phyloP scores from a whole-genome alignment of 2,329 filamentous ascomycete genomes.

The Helotiales sp. region DNA sequence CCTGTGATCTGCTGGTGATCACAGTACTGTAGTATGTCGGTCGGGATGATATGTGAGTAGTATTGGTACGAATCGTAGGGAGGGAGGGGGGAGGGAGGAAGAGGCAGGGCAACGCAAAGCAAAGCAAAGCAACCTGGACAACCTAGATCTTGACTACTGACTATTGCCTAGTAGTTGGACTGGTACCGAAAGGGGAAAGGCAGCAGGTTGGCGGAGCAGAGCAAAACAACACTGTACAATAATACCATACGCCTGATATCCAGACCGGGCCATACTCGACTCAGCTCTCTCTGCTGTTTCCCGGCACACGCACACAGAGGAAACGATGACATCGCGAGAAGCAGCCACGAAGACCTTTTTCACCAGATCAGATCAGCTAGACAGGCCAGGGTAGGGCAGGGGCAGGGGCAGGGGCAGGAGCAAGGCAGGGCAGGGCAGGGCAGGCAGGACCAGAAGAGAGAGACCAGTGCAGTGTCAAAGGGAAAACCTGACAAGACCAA shows the following conservation, averaged over 20 bases:
- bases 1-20: slow-evolving; percentile 9
- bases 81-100: background rate
- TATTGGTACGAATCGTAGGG: background rate
- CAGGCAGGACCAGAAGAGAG: background rate
- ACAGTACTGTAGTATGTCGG: too few species aligned
- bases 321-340: background rate
- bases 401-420: too few species aligned
- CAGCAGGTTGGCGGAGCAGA: background rate
- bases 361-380: background rate
- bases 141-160: background rate
- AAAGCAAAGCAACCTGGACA: background rate
- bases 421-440: too few species aligned
- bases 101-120: background rate
- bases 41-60: background rate
- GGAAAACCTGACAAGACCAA: background rate
- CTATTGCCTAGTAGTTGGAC: background rate
- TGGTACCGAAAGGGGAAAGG: background rate
- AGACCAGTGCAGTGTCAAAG: background rate
- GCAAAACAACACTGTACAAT: background rate
- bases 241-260: slow-evolving; percentile 5
- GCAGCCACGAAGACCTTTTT: background rate
- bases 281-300: background rate
- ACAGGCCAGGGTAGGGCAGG: too few species aligned
- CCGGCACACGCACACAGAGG: background rate
- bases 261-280: background rate